A percentile compares a stretch with the other conserved stretches of the same genome.
phyloP scores from a whole-genome alignment of 805 yeast genomes.

The Ogataea polymorpha region DNA sequence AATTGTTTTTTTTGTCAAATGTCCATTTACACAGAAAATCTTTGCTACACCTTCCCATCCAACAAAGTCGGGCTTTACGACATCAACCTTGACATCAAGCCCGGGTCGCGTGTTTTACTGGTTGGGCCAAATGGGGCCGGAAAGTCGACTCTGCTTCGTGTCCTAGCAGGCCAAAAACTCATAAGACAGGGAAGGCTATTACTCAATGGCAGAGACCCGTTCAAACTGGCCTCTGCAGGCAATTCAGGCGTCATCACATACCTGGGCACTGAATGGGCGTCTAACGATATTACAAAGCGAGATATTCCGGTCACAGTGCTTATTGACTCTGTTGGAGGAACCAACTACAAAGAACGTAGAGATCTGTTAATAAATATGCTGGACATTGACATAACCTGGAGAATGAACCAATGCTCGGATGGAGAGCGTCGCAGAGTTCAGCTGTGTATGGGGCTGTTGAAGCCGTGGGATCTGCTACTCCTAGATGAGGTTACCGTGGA shows the following conservation, averaged over 20 bases:
- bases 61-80: constrained; percentile 65
- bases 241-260: constrained; percentile 49
- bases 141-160: constrained; percentile 79
- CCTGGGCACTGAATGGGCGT: constrained; percentile 97
- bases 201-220: constrained; percentile 88
- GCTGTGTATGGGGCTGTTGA: constrained; percentile 84
- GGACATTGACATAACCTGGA: constrained; percentile 87
- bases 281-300: constrained; percentile 82
- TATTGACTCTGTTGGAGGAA: constrained; percentile 81
- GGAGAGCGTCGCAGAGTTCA: constrained; percentile 96
- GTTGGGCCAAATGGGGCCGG: constrained; percentile 98
- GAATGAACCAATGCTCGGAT: constrained; percentile 88
- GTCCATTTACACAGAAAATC: constrained; percentile 60
- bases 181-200: constrained; percentile 66
- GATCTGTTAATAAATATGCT: constrained; percentile 70
- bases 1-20: constrained; percentile 18
- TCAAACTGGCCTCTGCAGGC: constrained; percentile 37
- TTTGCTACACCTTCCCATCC: constrained; percentile 68
- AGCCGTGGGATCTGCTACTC: constrained; percentile 86
- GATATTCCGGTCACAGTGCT: constrained; percentile 85
- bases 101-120: constrained; percentile 72
- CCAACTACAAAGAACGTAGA: constrained; percentile 65
- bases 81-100: constrained; percentile 57
- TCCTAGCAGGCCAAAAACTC: constrained; percentile 88
- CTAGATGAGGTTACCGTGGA: constrained; percentile 97